Base-by-base conservation (phyloP, 441 rosid genomes). In the Croton laevigatus region DNA sequence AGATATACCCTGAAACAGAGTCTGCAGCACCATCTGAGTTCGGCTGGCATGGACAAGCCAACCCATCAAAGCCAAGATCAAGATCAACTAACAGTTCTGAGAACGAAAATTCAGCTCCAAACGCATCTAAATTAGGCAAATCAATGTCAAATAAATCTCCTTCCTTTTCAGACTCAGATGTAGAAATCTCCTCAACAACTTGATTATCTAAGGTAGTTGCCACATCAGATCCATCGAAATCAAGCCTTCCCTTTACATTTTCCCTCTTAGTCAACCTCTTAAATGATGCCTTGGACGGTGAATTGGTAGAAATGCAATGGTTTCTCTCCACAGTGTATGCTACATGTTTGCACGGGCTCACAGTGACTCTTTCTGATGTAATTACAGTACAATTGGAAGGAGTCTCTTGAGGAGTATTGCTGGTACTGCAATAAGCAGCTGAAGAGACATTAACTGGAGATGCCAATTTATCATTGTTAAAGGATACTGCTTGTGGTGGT, bases 341-440 rank as follows among this genome's bases (percentile, higher is more conserved):
- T 67, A 80, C 78, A 53, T 86, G 81, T 73, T 95, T 95, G 62
- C 78, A 84, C 8, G 98, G 99, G 75, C 94, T 92, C 51, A 91
- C 85, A 17, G 70, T 84, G 23, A 91, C 77, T 72, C 86, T 88
- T 78, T 91, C 91, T 0, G 84, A 78, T 23, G 97, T 87, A 77
- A 92, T 78, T 64, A 86, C 74, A 34, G 94, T 87, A 75, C 97
- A 86, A 76, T 80, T 87, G 54, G 88, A 75, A 58, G 94, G 93
- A 72, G 86, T 85, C 48, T 73, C 85, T 67, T 79, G 81, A 63
- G 88, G 82, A 65, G 81, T 74, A 67, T 58, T 81, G 70, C 51
- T 73, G 62, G 59, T 72, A 64, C 87, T 77, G 48, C 83, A 67
- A 57, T 75, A 70, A 40, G 80, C 83, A 53, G 45, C 55, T 7